These are phyloP conservation scores for Sanghuangporus sanghuang DNA, from an alignment of 1,284 basidiomycete genomes.

Conservation along the genomic window DNA sequence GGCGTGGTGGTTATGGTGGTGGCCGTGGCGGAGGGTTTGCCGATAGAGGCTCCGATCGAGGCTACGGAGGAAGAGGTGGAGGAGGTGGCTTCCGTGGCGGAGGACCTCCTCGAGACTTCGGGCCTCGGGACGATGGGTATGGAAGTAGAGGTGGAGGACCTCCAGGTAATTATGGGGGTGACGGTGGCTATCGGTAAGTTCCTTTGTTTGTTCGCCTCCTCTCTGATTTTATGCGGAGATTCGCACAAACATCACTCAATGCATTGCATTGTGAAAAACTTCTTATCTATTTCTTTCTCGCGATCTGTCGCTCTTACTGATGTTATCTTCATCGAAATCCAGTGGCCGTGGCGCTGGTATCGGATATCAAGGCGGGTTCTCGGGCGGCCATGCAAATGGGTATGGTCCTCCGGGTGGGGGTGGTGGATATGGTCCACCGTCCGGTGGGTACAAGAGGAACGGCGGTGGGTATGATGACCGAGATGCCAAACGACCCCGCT, in stretches of 20 bases:
- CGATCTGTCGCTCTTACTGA: not conserved
- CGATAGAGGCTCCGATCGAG: slow-evolving; percentile 6
- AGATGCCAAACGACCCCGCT: slow-evolving; percentile 75
- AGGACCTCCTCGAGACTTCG: slow-evolving; percentile 5
- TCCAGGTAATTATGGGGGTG: slow-evolving; percentile 23
- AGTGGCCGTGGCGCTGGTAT: slow-evolving; percentile 70
- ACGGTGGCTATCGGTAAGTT: slow-evolving; percentile 31
- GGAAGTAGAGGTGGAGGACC: slow-evolving; percentile 12
- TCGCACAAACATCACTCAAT: too few relatives aligned
- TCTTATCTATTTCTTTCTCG: not conserved
- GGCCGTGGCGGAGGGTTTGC: slow-evolving; percentile 24
- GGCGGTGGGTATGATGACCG: slow-evolving; percentile 75
- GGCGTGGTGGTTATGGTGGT: slow-evolving; percentile 27
- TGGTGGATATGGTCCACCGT: slow-evolving; percentile 29
- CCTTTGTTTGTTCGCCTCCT: slow-evolving; percentile 17
- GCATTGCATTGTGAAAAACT: not conserved
- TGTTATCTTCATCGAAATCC: slow-evolving; percentile 24
- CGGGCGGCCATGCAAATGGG: slow-evolving; percentile 27
- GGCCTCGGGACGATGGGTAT: slow-evolving; percentile 12
- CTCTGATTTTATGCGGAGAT: too few relatives aligned
- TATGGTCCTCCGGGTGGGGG: slow-evolving; percentile 34
- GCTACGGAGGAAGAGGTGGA: too few relatives aligned
- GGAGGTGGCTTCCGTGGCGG: too few relatives aligned
- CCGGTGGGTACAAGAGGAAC: slow-evolving; percentile 56
- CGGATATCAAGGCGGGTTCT: slow-evolving; percentile 51